Percentiles rank a stretch among this genome's conserved stretches.
Conservation (phyloP, 1,284 basidiomycete species). For the Amylostereum areolatum region DNA sequence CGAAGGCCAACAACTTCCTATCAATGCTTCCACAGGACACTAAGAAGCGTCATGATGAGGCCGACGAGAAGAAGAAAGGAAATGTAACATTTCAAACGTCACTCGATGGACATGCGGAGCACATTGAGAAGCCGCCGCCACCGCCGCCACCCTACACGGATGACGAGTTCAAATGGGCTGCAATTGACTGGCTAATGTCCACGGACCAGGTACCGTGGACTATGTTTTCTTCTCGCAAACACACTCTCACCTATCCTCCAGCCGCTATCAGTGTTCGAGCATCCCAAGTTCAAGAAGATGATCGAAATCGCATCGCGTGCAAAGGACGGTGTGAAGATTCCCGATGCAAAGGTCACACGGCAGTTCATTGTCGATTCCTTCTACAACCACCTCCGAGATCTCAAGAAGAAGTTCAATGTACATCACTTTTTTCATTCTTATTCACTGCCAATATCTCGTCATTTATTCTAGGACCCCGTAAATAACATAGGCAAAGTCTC, state of each 20-base stretch:
- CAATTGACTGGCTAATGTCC: constrained; percentile 30
- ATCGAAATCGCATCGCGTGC: constrained; percentile 18
- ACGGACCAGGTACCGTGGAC: constrained; percentile 30
- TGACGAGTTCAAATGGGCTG: constrained; percentile 20
- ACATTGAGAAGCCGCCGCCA: background rate
- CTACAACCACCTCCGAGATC: too few species aligned
- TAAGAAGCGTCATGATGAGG: background rate
- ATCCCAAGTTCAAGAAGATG: constrained; percentile 19
- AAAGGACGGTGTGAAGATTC: constrained; percentile 14
- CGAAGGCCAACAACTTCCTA: constrained; percentile 7
- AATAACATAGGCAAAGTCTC: too few species aligned
- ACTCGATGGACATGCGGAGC: constrained; percentile 6
- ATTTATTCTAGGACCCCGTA: too few species aligned
- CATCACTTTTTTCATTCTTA: too few species aligned
- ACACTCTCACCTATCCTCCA: constrained; percentile 4
- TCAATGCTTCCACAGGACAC: constrained; percentile 9
- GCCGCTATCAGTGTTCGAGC: constrained; percentile 20
- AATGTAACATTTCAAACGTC: too few species aligned
- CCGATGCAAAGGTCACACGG: constrained; percentile 16
- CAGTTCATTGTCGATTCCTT: constrained; percentile 28
- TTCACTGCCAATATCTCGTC: too few species aligned
- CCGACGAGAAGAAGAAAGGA: too few species aligned
- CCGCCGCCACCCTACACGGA: constrained; percentile 22
- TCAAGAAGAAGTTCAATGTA: too few species aligned
- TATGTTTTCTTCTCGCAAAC: too few species aligned